phyloP scores from a whole-genome alignment of 192 early-diverging fungal species.

The Backusella liffmaniae region DNA sequence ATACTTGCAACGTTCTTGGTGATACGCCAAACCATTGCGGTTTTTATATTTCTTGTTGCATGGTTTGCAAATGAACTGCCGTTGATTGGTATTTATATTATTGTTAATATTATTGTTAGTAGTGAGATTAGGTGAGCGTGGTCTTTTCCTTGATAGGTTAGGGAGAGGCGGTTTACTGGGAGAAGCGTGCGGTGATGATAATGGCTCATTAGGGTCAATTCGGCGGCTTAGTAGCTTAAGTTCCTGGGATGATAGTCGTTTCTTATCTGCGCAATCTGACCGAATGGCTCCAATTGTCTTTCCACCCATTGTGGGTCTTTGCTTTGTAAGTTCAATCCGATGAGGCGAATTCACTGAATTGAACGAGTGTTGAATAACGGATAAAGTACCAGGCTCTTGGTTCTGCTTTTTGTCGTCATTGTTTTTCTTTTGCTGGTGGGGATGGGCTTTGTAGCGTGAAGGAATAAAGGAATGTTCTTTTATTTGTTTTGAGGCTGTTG shows the following conservation, averaged over 20 bases:
- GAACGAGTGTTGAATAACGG: background rate
- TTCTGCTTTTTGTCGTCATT: background rate
- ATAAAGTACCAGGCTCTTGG: background rate
- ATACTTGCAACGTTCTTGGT: slow-evolving; percentile 34
- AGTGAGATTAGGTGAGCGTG: background rate
- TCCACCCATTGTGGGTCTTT: slow-evolving; percentile 18
- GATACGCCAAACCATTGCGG: slow-evolving; percentile 56
- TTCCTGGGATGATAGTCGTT: slow-evolving; percentile 22
- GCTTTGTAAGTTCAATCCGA: background rate
- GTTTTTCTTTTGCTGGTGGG: background rate
- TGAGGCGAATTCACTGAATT: slow-evolving; percentile 1
- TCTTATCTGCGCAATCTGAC: background rate
- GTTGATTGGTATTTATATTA: background rate
- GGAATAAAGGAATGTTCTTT: background rate
- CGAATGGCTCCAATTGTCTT: background rate
- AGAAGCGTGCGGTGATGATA: slow-evolving; percentile 18
- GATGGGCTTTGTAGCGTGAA: background rate
- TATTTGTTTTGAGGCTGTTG: background rate
- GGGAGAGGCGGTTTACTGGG: slow-evolving; percentile 21
- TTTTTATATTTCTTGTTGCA: slow-evolving; percentile 66
- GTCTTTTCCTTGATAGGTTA: background rate
- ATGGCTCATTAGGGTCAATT: slow-evolving; percentile 19
- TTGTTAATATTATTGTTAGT: background rate
- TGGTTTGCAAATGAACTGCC: slow-evolving; percentile 49
- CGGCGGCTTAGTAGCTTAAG: slow-evolving; percentile 25